Percentiles rank a stretch among this genome's conserved stretches.
phyloP scores from a whole-genome alignment of 2,329 filamentous ascomycete species.

The Phaeosphaeria sp. region DNA sequence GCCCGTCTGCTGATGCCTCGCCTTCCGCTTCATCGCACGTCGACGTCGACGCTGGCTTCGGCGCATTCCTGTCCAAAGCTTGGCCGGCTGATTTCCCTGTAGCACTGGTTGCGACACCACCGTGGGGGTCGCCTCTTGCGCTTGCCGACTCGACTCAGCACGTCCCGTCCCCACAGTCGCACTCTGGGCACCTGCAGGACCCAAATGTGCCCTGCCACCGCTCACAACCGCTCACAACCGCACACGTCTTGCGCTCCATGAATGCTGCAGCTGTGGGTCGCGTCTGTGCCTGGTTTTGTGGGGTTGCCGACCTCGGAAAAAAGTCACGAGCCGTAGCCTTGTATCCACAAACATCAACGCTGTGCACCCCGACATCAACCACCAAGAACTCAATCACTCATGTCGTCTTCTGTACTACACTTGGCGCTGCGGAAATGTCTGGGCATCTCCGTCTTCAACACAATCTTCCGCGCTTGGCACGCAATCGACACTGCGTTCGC shows the following conservation, averaged over 20 bases:
- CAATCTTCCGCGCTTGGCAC: constrained; percentile 32
- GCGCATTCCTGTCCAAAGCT: constrained; percentile 9
- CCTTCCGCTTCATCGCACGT: no score
- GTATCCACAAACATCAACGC: constrained; percentile 17
- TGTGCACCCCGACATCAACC: constrained; percentile 2
- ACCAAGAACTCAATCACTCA: no score
- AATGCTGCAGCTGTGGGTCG: constrained; percentile 1
- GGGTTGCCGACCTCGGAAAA: constrained; percentile 9
- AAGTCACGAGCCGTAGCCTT: constrained; percentile 8
- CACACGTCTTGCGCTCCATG: constrained; percentile 18
- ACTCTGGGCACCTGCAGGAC: constrained; percentile 36
- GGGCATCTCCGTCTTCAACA: constrained; percentile 11
- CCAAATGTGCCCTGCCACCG: constrained; percentile 13
- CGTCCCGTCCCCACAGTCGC: constrained; percentile 23
- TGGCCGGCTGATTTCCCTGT: constrained; percentile 13
- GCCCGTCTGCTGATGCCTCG: not conserved
- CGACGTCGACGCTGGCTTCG: not conserved
- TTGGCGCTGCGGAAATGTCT: constrained; percentile 27
- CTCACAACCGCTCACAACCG: constrained; percentile 13
- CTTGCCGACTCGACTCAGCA: no score
- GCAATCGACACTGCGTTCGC: constrained; percentile 3
- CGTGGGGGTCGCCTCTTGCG: constrained; percentile 17
- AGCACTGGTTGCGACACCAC: constrained; percentile 19
- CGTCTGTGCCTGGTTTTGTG: constrained; percentile 12
- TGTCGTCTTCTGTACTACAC: constrained; percentile 9